These are phyloP conservation scores for Paramecium sonneborni DNA, from an alignment of 73 alveolate species.

Conservation along the genomic window DNA sequence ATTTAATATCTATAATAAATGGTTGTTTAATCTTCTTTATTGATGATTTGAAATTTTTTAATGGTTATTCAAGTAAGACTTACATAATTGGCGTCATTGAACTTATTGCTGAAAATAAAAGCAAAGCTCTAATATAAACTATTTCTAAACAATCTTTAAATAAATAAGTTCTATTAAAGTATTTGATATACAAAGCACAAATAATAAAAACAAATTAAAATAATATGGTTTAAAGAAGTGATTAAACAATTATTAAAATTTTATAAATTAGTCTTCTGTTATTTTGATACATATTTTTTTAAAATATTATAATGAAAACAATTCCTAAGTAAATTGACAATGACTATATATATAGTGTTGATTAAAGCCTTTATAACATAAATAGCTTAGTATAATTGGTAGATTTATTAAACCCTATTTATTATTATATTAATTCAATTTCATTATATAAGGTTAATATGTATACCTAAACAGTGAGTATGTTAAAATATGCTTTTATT, in stretches of 20 bases:
- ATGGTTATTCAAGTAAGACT: not conserved
- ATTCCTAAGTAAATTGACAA: constrained; percentile 7
- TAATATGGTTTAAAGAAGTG: not conserved
- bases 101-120: constrained; percentile 16
- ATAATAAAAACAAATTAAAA: not conserved
- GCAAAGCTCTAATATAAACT: not conserved
- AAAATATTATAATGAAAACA: not conserved
- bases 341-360: not conserved
- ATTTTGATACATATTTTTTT: not conserved
- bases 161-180: not conserved
- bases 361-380: not conserved
- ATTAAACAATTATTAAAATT: not conserved
- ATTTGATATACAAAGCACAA: not conserved
- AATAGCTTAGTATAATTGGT: not conserved
- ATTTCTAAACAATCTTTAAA: not conserved
- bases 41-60: not conserved
- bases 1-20: constrained; percentile 17
- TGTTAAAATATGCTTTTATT: not conserved
- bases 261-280: not conserved
- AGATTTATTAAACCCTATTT: not conserved
- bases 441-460: not conserved
- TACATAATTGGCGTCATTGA: constrained; percentile 28
- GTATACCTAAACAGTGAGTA: not conserved
- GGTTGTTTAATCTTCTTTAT: not conserved
- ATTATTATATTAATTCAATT: not conserved